A percentile compares a stretch with the other conserved stretches of the same genome.
phyloP scores from a whole-genome alignment of 768 basidiomycete genomes.

The Hydnum rufescens region DNA sequence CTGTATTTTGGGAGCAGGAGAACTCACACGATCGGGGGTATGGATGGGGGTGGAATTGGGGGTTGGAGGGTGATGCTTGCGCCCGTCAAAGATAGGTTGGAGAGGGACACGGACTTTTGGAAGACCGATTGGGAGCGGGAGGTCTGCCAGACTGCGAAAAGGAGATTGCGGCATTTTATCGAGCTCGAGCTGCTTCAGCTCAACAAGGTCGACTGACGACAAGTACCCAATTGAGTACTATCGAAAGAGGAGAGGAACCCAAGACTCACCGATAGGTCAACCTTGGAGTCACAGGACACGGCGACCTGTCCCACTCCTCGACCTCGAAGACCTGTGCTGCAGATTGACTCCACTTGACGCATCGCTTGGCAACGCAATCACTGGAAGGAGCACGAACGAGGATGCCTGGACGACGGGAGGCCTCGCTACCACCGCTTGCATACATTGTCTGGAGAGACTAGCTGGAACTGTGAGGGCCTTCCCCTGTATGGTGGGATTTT shows the following conservation, averaged over 20 bases:
- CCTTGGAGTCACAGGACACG: not conserved
- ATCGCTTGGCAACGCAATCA: not conserved
- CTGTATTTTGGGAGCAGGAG: not conserved
- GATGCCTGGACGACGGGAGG: not conserved
- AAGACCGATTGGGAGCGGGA: not conserved
- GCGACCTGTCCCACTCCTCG: slow-evolving; percentile 1
- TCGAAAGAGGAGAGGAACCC: not conserved
- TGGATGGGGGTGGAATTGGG: not conserved
- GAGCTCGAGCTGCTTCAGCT: slow-evolving; percentile 3
- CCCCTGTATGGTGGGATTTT: too few relatives aligned
- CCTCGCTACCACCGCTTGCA: too few relatives aligned
- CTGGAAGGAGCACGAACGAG: not conserved
- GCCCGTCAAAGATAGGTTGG: slow-evolving; percentile 1
- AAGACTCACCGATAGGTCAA: slow-evolving; percentile 1
- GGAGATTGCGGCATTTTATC: not conserved
- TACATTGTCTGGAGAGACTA: too few relatives aligned
- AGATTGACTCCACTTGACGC: not conserved
- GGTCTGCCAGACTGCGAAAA: not conserved
- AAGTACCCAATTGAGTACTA: not conserved
- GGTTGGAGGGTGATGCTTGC: not conserved
- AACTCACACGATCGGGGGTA: not conserved
- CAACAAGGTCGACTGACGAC: not conserved
- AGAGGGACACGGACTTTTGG: not conserved
- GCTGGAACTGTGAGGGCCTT: too few relatives aligned
- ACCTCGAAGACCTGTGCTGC: not conserved